These are phyloP conservation scores for Cinchona pubescens DNA, from an alignment of 257 asterid species.

Conservation along the genomic window DNA sequence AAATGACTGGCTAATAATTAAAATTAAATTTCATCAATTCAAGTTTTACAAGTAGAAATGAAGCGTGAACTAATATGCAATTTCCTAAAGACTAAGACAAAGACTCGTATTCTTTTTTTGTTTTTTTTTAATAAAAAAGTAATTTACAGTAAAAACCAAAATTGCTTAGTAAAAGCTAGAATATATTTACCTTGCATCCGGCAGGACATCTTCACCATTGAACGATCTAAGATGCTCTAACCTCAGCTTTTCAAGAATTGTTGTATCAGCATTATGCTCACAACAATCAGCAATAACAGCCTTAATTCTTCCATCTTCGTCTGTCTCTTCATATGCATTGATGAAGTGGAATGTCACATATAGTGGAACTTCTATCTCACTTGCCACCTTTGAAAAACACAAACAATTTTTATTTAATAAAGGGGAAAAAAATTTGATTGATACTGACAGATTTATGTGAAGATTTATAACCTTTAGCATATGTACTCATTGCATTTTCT, in stretches of 20 bases:
- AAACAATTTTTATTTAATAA: neutral
- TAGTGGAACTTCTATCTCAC: slow-evolving; percentile 91
- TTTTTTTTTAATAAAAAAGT: neutral
- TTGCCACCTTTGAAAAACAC: slow-evolving; percentile 61
- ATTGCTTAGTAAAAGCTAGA: neutral
- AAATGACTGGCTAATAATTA: neutral
- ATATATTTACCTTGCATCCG: slow-evolving; percentile 81
- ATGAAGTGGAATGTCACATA: slow-evolving; percentile 87
- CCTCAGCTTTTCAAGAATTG: slow-evolving; percentile 70
- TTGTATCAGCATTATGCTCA: slow-evolving; percentile 79
- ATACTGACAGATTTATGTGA: neutral
- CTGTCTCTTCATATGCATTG: slow-evolving; percentile 92
- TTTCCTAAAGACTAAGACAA: neutral
- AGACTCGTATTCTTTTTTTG: too few species aligned
- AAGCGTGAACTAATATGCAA: neutral
- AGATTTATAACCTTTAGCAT: neutral
- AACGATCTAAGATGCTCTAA: slow-evolving; percentile 66
- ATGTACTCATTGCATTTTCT: neutral
- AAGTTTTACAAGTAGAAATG: neutral
- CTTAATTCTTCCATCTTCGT: slow-evolving; percentile 71
- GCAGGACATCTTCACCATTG: slow-evolving; percentile 67
- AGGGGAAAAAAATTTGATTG: neutral
- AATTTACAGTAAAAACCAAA: neutral
- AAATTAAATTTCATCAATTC: neutral
- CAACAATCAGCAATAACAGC: slow-evolving; percentile 87